Evolutionary conservation across 163 green algal genomes (phyloP).

Genomic region (Prototheca stagnorum): DNA sequence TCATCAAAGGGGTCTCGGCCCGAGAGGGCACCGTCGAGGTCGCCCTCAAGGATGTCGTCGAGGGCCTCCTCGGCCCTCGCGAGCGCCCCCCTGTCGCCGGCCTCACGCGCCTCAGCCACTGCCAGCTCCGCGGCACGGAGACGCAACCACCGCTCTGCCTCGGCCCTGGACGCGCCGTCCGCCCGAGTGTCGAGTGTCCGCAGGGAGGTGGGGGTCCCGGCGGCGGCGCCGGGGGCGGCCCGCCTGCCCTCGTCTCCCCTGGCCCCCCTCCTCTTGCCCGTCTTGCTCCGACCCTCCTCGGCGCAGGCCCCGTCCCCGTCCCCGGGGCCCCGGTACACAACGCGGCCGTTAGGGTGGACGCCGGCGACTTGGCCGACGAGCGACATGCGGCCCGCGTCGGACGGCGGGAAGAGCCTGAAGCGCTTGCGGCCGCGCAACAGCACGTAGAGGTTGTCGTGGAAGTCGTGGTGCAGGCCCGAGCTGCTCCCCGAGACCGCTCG

Average conservation of each 20-base stretch:
- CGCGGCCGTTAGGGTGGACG: slow-evolving; percentile 41
- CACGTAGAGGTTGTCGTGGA: slow-evolving; percentile 84
- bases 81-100: slow-evolving; percentile 10
- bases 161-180: slow-evolving; percentile 23
- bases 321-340: no score
- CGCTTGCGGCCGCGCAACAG: slow-evolving; percentile 63
- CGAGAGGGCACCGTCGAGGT: slow-evolving; percentile 6
- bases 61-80: slow-evolving; percentile 12
- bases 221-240: no score
- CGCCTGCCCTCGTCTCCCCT: no score
- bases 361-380: slow-evolving; percentile 26
- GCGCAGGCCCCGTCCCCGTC: no score
- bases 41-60: slow-evolving; percentile 13
- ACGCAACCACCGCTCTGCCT: slow-evolving; percentile 20
- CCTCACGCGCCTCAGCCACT: slow-evolving; percentile 10
- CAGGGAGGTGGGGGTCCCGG: slow-evolving; percentile 8
- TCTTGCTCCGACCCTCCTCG: no score
- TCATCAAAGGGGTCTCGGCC: not conserved
- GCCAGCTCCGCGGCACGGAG: slow-evolving; percentile 7
- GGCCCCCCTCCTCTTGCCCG: no score
- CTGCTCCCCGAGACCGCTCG: slow-evolving; percentile 21
- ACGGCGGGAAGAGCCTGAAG: slow-evolving; percentile 60
- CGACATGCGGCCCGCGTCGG: slow-evolving; percentile 41
- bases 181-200: slow-evolving; percentile 22
- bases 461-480: slow-evolving; percentile 75